phyloP scores from a whole-genome alignment of 768 basidiomycete species.

The Pluteus cervinus region DNA sequence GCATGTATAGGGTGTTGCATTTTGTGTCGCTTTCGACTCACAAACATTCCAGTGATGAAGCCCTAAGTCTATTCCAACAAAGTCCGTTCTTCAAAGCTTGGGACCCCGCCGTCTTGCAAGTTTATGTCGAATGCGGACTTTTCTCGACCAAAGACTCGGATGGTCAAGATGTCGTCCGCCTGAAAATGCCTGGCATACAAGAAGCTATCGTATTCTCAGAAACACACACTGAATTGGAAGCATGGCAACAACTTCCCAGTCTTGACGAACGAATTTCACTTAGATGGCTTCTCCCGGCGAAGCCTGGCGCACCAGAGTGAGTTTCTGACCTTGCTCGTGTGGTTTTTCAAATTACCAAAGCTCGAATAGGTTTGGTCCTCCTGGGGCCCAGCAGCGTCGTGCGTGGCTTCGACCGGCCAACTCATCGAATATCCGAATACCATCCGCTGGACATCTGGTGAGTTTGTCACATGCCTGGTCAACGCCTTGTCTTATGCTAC shows the following conservation, averaged over 20 bases:
- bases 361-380: constrained; percentile 23
- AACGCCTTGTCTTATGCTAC: neutral
- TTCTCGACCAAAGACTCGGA: constrained; percentile 24
- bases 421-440: constrained; percentile 32
- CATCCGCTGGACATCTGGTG: constrained; percentile 39
- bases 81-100: constrained; percentile 67
- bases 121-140: constrained; percentile 58
- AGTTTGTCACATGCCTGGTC: constrained; percentile 7
- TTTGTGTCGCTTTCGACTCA: neutral
- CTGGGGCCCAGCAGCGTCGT: constrained; percentile 25
- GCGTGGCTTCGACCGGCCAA: constrained; percentile 40
- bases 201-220: constrained; percentile 63
- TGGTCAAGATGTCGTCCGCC: constrained; percentile 33
- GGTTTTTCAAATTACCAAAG: neutral
- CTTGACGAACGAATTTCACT: constrained; percentile 47
- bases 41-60: constrained; percentile 47
- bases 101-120: constrained; percentile 55
- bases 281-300: constrained; percentile 51
- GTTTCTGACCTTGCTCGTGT: constrained; percentile 10
- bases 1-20: constrained; percentile 21
- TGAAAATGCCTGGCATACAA: constrained; percentile 63
- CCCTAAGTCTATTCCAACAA: constrained; percentile 37
- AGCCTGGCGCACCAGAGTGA: constrained; percentile 26
- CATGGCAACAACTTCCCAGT: constrained; percentile 31
- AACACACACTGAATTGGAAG: constrained; percentile 31